Conservation (phyloP, 2,329 filamentous ascomycete species). For the Neofusicoccum laricinum region DNA sequence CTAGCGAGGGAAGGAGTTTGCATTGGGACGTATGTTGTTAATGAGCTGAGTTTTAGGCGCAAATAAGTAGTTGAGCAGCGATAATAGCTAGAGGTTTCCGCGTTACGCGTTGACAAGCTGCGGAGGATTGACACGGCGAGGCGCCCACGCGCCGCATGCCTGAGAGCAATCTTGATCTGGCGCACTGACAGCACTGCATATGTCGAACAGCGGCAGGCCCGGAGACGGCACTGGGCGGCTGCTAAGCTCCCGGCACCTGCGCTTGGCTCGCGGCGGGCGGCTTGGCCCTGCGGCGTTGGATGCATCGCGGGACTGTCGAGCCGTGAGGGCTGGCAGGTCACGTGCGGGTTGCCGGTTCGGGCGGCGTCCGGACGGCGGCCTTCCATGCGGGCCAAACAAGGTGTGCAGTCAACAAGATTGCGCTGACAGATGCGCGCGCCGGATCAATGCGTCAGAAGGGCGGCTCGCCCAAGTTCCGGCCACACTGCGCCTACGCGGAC, state of each 20-base stretch:
- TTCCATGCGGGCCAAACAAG: not conserved
- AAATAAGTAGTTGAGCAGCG: conserved; percentile 17
- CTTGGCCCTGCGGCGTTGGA: not conserved
- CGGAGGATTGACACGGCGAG: not conserved
- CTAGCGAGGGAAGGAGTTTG: not conserved
- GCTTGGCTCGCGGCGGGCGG: too few species aligned
- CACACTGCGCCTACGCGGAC: not conserved
- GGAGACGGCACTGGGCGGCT: not conserved
- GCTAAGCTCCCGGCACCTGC: not conserved
- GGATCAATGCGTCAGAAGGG: not conserved
- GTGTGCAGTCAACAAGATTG: not conserved
- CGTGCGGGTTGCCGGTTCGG: not conserved
- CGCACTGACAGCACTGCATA: not conserved
- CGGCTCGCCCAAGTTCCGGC: not conserved
- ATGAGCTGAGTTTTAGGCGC: conserved; percentile 12
- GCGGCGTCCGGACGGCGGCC: not conserved
- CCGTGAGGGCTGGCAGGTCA: not conserved
- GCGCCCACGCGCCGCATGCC: too few species aligned
- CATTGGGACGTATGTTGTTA: conserved; percentile 13
- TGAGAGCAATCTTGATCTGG: not conserved
- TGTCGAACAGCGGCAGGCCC: too few species aligned
- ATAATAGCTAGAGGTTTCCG: conserved; percentile 14
- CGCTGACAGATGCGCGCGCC: not conserved
- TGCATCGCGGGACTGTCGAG: not conserved
- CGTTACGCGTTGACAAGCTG: not conserved